Evolutionary conservation across 345 rosid genomes (phyloP).

Genomic region (Theobroma cacao): DNA sequence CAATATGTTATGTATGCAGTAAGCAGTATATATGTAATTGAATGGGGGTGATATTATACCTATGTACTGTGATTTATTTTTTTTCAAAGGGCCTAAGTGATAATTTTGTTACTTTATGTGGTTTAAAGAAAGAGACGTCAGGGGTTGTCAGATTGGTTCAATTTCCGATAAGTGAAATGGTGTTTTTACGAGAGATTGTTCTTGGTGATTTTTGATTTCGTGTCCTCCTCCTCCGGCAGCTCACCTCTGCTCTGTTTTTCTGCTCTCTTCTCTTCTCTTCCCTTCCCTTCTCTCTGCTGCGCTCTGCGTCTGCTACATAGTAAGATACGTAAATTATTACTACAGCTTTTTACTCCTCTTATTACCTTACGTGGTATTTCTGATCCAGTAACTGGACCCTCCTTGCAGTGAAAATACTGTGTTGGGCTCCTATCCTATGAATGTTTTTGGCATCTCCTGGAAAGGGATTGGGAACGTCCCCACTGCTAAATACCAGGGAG

Average conservation of each 20-base stretch:
- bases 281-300: neutral
- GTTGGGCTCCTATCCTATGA: too few relatives aligned
- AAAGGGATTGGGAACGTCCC: neutral
- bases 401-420: neutral
- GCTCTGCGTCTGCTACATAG: too few relatives aligned
- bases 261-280: neutral
- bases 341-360: neutral
- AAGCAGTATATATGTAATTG: neutral
- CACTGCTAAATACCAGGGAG: neutral
- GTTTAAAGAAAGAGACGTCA: conserved; percentile 23
- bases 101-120: conserved; percentile 20
- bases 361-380: neutral
- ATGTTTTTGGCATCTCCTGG: neutral
- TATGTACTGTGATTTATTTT: neutral
- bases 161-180: conserved; percentile 24
- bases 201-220: neutral
- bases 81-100: neutral
- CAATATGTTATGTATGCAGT: neutral
- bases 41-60: neutral
- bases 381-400: neutral
- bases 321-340: neutral
- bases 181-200: conserved; percentile 9
- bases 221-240: conserved; percentile 11
- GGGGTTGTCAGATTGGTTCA: conserved; percentile 28
- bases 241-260: neutral